Conservation (phyloP, 441 rosid species). For the Jatropha podagrica region DNA sequence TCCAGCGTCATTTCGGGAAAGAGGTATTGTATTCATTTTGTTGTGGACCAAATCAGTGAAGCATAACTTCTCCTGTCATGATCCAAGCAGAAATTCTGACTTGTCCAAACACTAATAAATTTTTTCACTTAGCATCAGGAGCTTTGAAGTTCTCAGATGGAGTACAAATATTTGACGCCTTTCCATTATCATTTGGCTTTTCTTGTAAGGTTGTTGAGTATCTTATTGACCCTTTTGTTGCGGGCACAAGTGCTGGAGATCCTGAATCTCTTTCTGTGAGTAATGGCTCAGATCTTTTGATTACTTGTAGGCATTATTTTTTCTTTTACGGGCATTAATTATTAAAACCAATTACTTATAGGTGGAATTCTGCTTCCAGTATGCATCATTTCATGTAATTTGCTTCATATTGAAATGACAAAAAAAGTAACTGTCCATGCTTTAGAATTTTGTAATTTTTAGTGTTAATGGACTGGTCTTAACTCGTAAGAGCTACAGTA, state of each 20-base stretch:
- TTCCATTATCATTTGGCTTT: constrained; percentile 19
- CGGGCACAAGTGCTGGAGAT: constrained; percentile 89
- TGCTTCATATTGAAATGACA: not conserved
- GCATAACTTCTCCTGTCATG: constrained; percentile 12
- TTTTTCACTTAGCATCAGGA: not conserved
- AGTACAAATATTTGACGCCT: constrained; percentile 2
- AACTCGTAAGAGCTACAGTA: not conserved
- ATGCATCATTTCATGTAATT: not conserved
- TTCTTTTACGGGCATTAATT: not conserved
- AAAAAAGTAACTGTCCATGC: not conserved
- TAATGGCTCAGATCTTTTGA: constrained; percentile 26
- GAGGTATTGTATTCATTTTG: constrained; percentile 55
- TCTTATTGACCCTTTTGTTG: constrained; percentile 91
- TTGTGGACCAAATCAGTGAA: constrained; percentile 15
- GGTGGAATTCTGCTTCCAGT: not conserved
- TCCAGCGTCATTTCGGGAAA: constrained; percentile 88
- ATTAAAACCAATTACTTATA: constrained; percentile 4
- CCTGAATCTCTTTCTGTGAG: constrained; percentile 95
- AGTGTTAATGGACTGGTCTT: constrained; percentile 3
- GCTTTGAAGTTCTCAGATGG: not conserved
- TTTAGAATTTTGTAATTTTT: constrained; percentile 5
- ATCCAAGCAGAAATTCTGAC: not conserved
- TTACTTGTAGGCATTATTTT: constrained; percentile 12
- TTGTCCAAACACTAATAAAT: not conserved
- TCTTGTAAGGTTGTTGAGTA: constrained; percentile 84